A percentile compares a stretch with the other conserved stretches of the same genome.
phyloP scores from a whole-genome alignment of 169 alveolate genomes.

The Toxoplasma gondii region DNA sequence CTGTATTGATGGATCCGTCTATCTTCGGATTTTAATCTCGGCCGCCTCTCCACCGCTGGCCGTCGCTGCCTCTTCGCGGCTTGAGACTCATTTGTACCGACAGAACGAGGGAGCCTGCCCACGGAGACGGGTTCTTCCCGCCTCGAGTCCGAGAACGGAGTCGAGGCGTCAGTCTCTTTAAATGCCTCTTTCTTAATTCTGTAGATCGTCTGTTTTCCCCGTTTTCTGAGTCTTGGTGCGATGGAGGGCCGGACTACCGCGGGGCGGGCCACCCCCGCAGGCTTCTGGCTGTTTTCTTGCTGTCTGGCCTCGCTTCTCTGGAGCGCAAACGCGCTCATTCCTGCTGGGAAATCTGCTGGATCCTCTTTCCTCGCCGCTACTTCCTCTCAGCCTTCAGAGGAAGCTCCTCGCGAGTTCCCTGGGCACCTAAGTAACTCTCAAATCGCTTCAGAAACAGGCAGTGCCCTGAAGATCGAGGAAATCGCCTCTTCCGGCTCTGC shows the following conservation, averaged over 20 bases:
- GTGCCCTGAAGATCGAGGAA: not conserved
- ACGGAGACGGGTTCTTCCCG: not conserved
- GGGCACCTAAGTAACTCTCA: not conserved
- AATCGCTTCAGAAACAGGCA: not conserved
- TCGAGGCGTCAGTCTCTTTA: not conserved
- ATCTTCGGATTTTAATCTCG: not conserved
- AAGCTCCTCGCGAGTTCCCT: not conserved
- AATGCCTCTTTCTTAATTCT: no score
- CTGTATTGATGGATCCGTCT: not conserved
- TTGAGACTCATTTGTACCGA: not conserved
- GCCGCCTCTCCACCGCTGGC: not conserved
- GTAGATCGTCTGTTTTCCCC: no score
- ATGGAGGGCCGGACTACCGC: not conserved
- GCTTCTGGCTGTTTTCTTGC: not conserved
- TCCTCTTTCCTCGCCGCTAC: not conserved
- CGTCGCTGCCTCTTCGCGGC: not conserved
- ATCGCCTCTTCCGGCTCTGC: not conserved
- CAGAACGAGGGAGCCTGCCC: not conserved
- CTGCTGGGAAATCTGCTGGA: not conserved
- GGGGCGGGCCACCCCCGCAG: not conserved
- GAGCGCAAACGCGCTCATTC: not conserved
- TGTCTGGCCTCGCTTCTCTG: not conserved
- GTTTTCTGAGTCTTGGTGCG: not conserved
- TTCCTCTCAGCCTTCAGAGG: not conserved
- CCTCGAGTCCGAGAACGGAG: not conserved